Conservation (phyloP, 345 rosid species). For the Moringa oleifera region DNA sequence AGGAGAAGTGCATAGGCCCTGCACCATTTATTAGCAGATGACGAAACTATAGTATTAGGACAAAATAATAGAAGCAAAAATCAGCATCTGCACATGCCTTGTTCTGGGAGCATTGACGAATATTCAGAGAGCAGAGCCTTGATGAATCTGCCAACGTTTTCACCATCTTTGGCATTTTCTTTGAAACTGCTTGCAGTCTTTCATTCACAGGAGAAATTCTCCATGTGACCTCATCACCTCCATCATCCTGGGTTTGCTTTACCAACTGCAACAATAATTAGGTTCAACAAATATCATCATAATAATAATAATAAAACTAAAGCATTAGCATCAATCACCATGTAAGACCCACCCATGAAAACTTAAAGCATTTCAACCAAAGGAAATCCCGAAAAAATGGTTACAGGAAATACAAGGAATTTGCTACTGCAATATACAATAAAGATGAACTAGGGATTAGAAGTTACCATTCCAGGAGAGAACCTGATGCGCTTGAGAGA, state of each 20-base stretch:
- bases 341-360: background rate
- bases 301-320: background rate
- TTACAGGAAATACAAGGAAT: background rate
- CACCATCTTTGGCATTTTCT: constrained; percentile 46
- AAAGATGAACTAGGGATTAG: background rate
- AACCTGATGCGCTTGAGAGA: constrained; percentile 57
- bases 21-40: constrained; percentile 9
- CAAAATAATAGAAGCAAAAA: constrained; percentile 2
- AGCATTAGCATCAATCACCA: background rate
- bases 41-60: constrained; percentile 2
- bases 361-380: background rate
- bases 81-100: constrained; percentile 33
- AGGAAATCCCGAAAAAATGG: background rate
- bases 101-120: constrained; percentile 51
- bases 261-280: constrained; percentile 48
- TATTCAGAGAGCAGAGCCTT: constrained; percentile 35
- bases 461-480: constrained; percentile 85
- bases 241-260: constrained; percentile 92
- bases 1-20: constrained; percentile 26
- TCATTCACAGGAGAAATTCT: constrained; percentile 89
- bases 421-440: background rate
- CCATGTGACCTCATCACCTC: constrained; percentile 82
- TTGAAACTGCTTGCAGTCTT: constrained; percentile 67
- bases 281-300: constrained; percentile 3
- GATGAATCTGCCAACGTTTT: constrained; percentile 45